Evolutionary conservation across 106 monocot genomes (phyloP), one percentile per base, ranked within the genome.

Genomic region (Ottelia alismoides): DNA sequence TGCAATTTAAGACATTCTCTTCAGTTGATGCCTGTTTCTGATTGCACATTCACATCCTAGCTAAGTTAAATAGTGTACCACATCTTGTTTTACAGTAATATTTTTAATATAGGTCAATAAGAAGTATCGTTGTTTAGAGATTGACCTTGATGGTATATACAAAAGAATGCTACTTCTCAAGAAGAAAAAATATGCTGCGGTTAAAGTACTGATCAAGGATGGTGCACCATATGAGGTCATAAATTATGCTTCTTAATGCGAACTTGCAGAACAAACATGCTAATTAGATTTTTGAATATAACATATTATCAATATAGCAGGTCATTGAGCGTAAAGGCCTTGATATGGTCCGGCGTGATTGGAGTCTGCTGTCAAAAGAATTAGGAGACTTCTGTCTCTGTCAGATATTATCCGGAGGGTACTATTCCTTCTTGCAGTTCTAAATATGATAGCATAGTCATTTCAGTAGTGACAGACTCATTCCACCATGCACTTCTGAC

Each of bases 141-240:
- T 96, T 66, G 96, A 89, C 70, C 84, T 96, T 53, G 96, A 96
- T 75, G 96, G 96, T 28, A 25, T 89, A 53, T 96, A 96, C 76
- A 89, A 89, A 55, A 78, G 96, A 79, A 85, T 96, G 88, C 74
- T 96, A 19, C 96, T 96, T 67, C 71, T 89, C n/a, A 89, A 96
- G 76, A 96, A 96, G 66, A 96, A 96, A 70, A 96, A 96, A 67
- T 96, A 96, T 72, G 96, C 96, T 60, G 96, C 84, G 44, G 83
- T 96, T 21, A 96, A 96, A 69, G 73, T 96, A 35, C 74, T 72
- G 27, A 74, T 77, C 50, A 82, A 72, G 69, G 77, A 87, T 72
- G 92, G 83, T 47, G 69, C 26, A 58, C 73, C 70, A 30, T 74
- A 76, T 63, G 88, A 88, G 83, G 88, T 88, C 72, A 24, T 51